Evolutionary conservation across 768 basidiomycete genomes (phyloP), one percentile per base, ranked within the genome.

Genomic region (Termitomyces sp.): DNA sequence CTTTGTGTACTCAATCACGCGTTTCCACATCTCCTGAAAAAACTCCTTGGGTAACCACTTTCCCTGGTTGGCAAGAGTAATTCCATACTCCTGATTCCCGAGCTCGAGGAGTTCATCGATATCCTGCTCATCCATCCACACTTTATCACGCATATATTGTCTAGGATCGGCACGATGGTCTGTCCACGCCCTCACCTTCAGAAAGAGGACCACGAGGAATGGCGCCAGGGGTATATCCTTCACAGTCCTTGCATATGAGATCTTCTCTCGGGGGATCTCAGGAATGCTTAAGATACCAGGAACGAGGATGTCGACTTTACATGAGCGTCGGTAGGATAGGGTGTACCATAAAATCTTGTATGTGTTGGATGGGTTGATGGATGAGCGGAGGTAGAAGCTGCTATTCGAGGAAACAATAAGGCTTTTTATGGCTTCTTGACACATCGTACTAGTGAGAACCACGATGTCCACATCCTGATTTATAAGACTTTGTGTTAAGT

Each of bases 401-500:
- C 58, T 14, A 61, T 77, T 64, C 10, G 43, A 53, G 1, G 55
- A 55, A 16, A 66, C 68, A 30, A 83, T 63, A 40, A 73, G 63
- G 8, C 47, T 54, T 57, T 83, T 81, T 58, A 83, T 68, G 11
- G 64, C 60, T 65, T 78, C 78, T 48, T 66, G 63, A 50, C 70
- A 62, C 4, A 28, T 35, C 5, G 28, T 35, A 1, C 64, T 60
- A 3, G 76, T 74, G 43, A 79, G 63, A 16, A 80, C 74, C 35
- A 80, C 69, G 9, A 81, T 66, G 56, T 81, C 79, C 13, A 80
- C 67, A 58, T 81, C 81, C 79, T 81, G 14, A 30, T 41, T 50
- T 20, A 2, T 14, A n/a, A 9, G 10, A 3, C 5, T 18, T 14
- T 10, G 35, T 16, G 14, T 24, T 11, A 32, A 10, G n/a, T n/a